Percentiles rank a stretch among this genome's conserved stretches.
Evolutionary conservation across 352 stramenopile species (phyloP).

Genomic region (Globisporangium megalacanthum): DNA sequence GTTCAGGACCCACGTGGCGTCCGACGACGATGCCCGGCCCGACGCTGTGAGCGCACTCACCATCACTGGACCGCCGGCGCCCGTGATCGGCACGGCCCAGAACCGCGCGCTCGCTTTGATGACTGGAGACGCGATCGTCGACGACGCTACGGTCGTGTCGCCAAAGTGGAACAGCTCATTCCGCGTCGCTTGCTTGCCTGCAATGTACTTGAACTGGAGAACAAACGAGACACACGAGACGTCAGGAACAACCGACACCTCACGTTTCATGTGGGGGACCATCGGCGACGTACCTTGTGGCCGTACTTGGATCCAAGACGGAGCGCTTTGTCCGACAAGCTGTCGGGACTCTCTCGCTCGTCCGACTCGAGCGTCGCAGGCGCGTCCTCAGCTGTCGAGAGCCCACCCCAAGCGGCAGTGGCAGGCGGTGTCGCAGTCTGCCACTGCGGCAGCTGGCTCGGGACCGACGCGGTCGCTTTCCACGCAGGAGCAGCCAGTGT

Average conservation of each 20-base stretch:
- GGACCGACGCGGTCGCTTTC: constrained; percentile 10
- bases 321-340: constrained; percentile 58
- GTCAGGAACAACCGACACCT: no score
- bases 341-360: constrained; percentile 19
- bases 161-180: constrained; percentile 51
- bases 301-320: constrained; percentile 63
- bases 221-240: neutral
- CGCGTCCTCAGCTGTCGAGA: neutral
- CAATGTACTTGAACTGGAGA: constrained; percentile 64
- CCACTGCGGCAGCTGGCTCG: constrained; percentile 12
- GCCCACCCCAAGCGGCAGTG: neutral
- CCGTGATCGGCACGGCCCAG: constrained; percentile 50
- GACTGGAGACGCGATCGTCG: constrained; percentile 34
- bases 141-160: constrained; percentile 35
- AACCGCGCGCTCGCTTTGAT: constrained; percentile 52
- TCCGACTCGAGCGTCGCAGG: neutral
- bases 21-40: constrained; percentile 34
- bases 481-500: constrained; percentile 7
- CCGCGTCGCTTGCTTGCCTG: constrained; percentile 50
- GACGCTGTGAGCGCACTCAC: constrained; percentile 35
- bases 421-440: neutral
- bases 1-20: constrained; percentile 39
- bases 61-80: constrained; percentile 61
- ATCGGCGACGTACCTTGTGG: constrained; percentile 39
- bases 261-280: no score